A percentile compares a stretch with the other conserved stretches of the same genome.
Evolutionary conservation across 2,329 filamentous ascomycete species (phyloP).

Genomic region (Exophiala spinifera): DNA sequence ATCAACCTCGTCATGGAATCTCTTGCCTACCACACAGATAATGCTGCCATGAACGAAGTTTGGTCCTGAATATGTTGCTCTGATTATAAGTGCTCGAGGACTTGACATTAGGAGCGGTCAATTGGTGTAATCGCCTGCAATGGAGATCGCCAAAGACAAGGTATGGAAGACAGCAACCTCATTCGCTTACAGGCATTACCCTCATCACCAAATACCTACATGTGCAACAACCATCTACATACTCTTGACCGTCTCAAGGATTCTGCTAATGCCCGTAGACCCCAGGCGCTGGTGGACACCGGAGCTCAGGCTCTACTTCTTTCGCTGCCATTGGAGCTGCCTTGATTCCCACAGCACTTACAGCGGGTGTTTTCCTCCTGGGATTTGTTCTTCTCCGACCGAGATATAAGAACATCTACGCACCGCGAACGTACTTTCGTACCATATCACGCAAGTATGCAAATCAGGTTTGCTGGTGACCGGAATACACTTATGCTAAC

Average conservation of each 20-base stretch:
- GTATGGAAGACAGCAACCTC: slow-evolving; percentile 2
- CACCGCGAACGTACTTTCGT: slow-evolving; percentile 38
- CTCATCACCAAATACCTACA: background rate
- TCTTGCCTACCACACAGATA: background rate
- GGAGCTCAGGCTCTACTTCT: slow-evolving; percentile 44
- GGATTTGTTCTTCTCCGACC: slow-evolving; percentile 48
- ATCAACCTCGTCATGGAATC: background rate
- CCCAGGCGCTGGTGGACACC: slow-evolving; percentile 21
- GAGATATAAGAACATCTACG: slow-evolving; percentile 47
- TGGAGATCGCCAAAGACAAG: slow-evolving; percentile 18
- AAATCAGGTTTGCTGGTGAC: background rate
- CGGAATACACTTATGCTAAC: background rate
- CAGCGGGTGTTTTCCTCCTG: slow-evolving; percentile 43
- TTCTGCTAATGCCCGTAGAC: slow-evolving; percentile 9
- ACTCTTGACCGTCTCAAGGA: background rate
- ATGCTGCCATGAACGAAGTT: background rate
- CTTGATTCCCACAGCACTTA: slow-evolving; percentile 45
- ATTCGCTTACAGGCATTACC: too few relatives aligned
- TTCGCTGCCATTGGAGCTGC: slow-evolving; percentile 49
- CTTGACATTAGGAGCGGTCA: too few relatives aligned
- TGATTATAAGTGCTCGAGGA: background rate
- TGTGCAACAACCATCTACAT: background rate
- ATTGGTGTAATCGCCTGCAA: background rate
- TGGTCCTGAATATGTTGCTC: background rate
- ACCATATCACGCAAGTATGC: slow-evolving; percentile 35